Percentiles rank a stretch among this genome's conserved stretches.
Conservation (phyloP, 805 yeast genomes). For the Naumovozyma dairenensis region DNA sequence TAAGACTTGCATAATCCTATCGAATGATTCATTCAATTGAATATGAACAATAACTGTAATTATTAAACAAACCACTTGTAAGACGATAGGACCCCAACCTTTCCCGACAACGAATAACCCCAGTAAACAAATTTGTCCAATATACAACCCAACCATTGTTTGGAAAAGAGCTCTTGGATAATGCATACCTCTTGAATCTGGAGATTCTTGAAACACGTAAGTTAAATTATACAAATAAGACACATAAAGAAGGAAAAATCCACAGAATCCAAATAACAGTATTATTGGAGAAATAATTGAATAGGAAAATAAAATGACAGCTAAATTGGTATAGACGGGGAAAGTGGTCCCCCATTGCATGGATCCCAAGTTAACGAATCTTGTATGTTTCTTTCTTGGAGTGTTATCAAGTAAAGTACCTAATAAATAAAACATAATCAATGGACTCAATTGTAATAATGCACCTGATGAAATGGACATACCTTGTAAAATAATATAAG, state of each 20-base stretch:
- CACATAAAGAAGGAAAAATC: constrained; percentile 63
- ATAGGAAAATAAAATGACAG: constrained; percentile 58
- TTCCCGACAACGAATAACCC: constrained; percentile 85
- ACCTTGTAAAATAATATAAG: constrained; percentile 62
- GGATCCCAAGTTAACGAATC: constrained; percentile 45
- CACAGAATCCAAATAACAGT: constrained; percentile 58
- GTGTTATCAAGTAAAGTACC: constrained; percentile 52
- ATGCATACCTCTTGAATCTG: constrained; percentile 71
- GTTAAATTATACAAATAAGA: constrained; percentile 71
- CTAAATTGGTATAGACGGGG: constrained; percentile 67
- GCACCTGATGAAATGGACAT: constrained; percentile 56
- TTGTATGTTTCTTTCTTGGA: constrained; percentile 54
- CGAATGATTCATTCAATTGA: constrained; percentile 57
- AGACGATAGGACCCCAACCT: constrained; percentile 88
- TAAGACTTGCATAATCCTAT: constrained; percentile 43
- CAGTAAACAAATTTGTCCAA: constrained; percentile 77
- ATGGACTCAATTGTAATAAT: constrained; percentile 49
- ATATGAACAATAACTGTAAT: constrained; percentile 62
- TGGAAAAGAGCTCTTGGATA: constrained; percentile 87
- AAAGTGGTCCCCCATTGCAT: constrained; percentile 67
- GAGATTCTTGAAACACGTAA: constrained; percentile 55
- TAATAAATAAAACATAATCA: constrained; percentile 49
- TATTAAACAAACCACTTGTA: constrained; percentile 57
- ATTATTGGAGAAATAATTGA: constrained; percentile 76
- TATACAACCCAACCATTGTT: constrained; percentile 76